Base-by-base conservation (phyloP, 2,329 filamentous ascomycete species). In the Podosphaera fusca region DNA sequence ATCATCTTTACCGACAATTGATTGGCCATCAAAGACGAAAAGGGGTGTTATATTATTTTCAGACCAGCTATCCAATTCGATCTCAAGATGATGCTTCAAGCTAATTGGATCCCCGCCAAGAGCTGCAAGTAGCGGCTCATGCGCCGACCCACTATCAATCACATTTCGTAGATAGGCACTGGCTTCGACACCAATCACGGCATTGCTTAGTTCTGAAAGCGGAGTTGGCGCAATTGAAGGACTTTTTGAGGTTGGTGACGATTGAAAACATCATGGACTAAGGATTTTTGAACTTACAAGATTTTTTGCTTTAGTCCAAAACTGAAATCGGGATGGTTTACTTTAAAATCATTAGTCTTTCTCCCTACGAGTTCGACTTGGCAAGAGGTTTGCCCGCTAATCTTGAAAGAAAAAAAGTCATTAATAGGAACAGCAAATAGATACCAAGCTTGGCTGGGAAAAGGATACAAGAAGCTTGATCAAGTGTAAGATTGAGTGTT, bases 21-120 rank as follows among this genome's bases (percentile, higher is more conserved):
- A 80, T 64, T 95, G 79, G 40, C 92, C 92, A 68, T 90, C 86
- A 70, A 98, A 98, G 55, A 98, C 76, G 69, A 98, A 96, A 61
- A 94, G 73, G 1, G 86, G 86, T n/a, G 74, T 79, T 56, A 94
- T 82, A 29, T 79, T 78, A 64, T 82, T 73, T 51, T 77, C 75
- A 59, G 80, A 78, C 75, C 92, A 87, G 58, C 74, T 73, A 59
- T 84, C 77, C 35, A 98, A 73, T 63, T 94, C 86, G 55, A 78
- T 76, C 67, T 86, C 80, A 61, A 98, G 83, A 65, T 84, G 83
- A 61, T 73, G 74, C 69, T 79, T 79, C 66, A 96, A 76, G 56
- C 85, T 85, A 59, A 85, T 80, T 2, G 90, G 92, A 60, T 90
- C 77, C 58, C 92, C 92, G 55, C 90, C 92, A 53, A 96, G 79